Conservation (phyloP, 495 filamentous ascomycete genomes). For the Neurospora sp. region DNA sequence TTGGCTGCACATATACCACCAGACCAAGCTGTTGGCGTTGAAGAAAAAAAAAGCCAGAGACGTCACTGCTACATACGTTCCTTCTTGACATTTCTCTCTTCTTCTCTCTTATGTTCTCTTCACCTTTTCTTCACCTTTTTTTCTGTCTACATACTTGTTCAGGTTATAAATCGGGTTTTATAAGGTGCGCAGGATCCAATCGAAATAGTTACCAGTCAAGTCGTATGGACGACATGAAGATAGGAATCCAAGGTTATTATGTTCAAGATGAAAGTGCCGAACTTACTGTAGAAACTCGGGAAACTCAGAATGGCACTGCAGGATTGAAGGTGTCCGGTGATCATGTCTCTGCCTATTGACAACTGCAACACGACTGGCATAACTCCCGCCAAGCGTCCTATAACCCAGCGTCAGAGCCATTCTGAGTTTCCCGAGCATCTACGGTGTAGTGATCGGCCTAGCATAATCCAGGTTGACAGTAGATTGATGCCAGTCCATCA, state of each 20-base stretch:
- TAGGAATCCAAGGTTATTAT: neutral
- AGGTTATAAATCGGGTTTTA: neutral
- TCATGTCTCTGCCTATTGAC: neutral
- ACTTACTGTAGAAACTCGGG: neutral
- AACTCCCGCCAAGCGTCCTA: neutral
- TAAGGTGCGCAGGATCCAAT: neutral
- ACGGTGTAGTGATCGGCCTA: neutral
- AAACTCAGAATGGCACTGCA: neutral
- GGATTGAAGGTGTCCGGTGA: neutral
- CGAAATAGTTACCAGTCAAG: neutral
- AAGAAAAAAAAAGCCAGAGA: neutral
- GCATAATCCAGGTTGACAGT: neutral
- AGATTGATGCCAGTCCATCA: neutral
- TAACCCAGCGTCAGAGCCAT: neutral
- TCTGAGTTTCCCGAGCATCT: neutral
- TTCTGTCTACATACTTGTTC: neutral
- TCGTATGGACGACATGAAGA: neutral
- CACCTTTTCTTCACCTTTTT: neutral
- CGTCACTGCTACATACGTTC: neutral
- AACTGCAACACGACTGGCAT: neutral
- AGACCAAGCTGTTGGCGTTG: neutral
- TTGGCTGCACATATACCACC: neutral
- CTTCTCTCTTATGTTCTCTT: neutral
- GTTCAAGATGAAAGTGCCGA: neutral
- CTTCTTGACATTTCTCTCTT: neutral